Conservation (phyloP, 108 stramenopile species). For the Cyclotella cryptica region DNA sequence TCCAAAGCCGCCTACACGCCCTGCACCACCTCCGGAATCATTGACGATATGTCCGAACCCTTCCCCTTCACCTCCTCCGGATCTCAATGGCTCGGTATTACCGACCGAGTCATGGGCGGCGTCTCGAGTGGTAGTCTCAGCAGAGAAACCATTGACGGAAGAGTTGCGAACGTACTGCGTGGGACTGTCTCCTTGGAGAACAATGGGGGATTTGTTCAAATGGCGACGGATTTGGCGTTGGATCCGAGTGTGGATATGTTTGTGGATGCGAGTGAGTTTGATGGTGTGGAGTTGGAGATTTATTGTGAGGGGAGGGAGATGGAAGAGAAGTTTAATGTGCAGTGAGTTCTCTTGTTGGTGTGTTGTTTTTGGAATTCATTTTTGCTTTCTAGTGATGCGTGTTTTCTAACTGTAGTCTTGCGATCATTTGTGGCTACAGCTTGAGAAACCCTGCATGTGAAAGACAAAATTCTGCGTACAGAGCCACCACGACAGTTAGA, state of each 20-base stretch:
- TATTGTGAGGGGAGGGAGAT: constrained; percentile 56
- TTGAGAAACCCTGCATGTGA: constrained; percentile 65
- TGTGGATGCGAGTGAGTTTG: constrained; percentile 72
- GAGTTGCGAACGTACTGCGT: constrained; percentile 55
- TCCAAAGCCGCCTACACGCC: constrained; percentile 58
- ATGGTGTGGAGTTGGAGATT: constrained; percentile 81
- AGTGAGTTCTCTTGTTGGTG: constrained; percentile 51
- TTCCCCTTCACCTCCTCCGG: constrained; percentile 82
- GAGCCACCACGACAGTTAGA: constrained; percentile 55
- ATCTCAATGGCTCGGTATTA: constrained; percentile 71
- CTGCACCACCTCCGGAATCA: constrained; percentile 63
- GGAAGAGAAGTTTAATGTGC: constrained; percentile 72
- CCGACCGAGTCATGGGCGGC: constrained; percentile 82
- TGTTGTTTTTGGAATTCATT: background rate
- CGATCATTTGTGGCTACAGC: constrained; percentile 8
- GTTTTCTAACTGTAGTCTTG: background rate
- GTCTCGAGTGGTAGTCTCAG: constrained; percentile 46
- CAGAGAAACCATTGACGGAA: constrained; percentile 47
- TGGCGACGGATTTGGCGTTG: constrained; percentile 75
- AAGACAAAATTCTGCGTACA: constrained; percentile 66
- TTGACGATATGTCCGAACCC: constrained; percentile 77
- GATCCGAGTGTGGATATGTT: constrained; percentile 53
- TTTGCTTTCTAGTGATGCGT: background rate
- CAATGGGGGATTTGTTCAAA: constrained; percentile 83
- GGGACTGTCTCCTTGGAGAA: constrained; percentile 69